Conservation (phyloP, 805 yeast genomes). For the Kockiozyma suomiensis region DNA sequence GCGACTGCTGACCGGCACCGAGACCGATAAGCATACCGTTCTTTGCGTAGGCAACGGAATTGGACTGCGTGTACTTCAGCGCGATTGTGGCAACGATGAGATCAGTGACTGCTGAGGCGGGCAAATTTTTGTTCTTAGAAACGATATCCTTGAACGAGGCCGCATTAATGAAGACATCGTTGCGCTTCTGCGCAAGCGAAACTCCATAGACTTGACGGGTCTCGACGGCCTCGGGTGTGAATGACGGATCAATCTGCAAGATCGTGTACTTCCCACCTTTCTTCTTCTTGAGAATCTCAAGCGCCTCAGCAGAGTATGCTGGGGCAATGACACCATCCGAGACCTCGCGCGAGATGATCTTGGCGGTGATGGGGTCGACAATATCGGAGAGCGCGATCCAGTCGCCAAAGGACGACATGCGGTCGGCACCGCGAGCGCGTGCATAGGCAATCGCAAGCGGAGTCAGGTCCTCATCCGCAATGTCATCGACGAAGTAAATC, state of each 20-base stretch:
- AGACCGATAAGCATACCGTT: constrained; percentile 99
- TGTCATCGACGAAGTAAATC: constrained; percentile 91
- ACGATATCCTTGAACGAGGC: constrained; percentile 90
- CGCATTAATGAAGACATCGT: constrained; percentile 92
- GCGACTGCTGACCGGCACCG: constrained; percentile 99
- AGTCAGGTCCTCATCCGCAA: constrained; percentile 77
- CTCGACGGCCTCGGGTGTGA: constrained; percentile 76
- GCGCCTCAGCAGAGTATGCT: constrained; percentile 90
- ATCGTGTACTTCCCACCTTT: constrained; percentile 97
- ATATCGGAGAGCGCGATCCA: constrained; percentile 96
- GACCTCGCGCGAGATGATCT: constrained; percentile 95
- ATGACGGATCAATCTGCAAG: constrained; percentile 94
- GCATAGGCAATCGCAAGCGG: constrained; percentile 98
- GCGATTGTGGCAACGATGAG: constrained; percentile 97
- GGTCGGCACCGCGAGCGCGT: constrained; percentile 99
- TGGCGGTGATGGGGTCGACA: constrained; percentile 95
- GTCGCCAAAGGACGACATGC: constrained; percentile 99
- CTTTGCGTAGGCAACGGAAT: constrained; percentile 97
- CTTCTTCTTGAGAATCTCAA: constrained; percentile 84
- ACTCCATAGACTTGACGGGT: constrained; percentile 96
- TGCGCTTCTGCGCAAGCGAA: constrained; percentile 93
- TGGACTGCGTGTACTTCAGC: constrained; percentile 95
- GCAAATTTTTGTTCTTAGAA: constrained; percentile 78
- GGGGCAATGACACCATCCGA: constrained; percentile 99
- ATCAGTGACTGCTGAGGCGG: constrained; percentile 91